Evolutionary conservation across 139 green algal genomes (phyloP), one percentile per base, ranked within the genome.

Genomic region (Haematococcus sp.): DNA sequence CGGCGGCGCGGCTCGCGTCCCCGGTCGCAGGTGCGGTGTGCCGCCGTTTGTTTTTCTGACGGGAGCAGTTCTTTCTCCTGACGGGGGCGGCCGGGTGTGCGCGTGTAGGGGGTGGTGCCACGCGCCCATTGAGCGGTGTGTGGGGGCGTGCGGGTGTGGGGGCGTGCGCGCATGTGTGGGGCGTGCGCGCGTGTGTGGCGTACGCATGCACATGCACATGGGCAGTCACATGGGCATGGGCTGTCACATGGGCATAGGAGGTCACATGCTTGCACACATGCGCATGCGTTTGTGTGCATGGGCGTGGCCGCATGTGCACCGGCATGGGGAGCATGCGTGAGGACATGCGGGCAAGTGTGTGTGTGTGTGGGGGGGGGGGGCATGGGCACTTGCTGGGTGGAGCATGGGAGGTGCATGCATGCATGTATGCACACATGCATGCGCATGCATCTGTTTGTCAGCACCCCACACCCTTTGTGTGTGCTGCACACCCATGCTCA

Each of bases 1-100:
- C 63, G 1, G 63, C 73, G 19, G 54, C 54, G 31, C 74, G 65
- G 30, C 64, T 79, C 52, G 74, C 65, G 15, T 79, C 74, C 20
- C 74, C 65, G n/a, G 70, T 79, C 40, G 59, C 25, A 40, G 59
- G 27, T 40, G 25, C 4, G 27, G 59, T 4, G n/a, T 67, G 27
- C 16, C 16, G n/a, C 15, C 22, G 15, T 27, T 19, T 7, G 4
- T 61, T 13, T 61, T 7, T n/a, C n/a, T n/a, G n/a, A n/a, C n/a
- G n/a, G n/a, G n/a, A n/a, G n/a, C n/a, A n/a, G n/a, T n/a, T n/a
- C n/a, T n/a, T n/a, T n/a, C n/a, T n/a, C n/a, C n/a, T n/a, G n/a
- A n/a, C n/a, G n/a, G n/a, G n/a, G n/a, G n/a, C n/a, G n/a, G n/a
- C n/a, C n/a, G n/a, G n/a, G n/a, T n/a, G n/a, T n/a, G n/a, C n/a